A percentile compares a stretch with the other conserved stretches of the same genome.
Evolutionary conservation across 805 yeast species (phyloP).

Genomic region (Helenozyma baotianmanensis): DNA sequence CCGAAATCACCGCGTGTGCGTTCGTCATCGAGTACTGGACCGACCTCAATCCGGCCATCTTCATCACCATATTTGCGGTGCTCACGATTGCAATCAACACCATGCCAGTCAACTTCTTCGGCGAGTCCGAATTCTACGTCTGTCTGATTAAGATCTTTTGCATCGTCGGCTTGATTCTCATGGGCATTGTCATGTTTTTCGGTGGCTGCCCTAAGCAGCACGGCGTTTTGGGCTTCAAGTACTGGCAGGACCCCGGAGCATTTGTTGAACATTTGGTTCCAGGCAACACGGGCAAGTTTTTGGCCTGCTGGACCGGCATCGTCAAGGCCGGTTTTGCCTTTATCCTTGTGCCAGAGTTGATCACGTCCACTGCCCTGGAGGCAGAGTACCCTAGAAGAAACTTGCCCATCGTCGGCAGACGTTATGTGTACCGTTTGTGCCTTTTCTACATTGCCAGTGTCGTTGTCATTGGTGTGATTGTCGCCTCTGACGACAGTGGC

Average conservation of each 20-base stretch:
- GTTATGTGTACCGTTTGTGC: constrained; percentile 1
- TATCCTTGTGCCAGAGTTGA: constrained; percentile 4
- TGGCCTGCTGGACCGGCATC: constrained; percentile 4
- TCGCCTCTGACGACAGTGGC: constrained; percentile 1
- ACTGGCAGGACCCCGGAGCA: constrained; percentile 29
- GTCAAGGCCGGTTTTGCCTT: constrained; percentile 4
- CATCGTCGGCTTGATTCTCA: constrained; percentile 27
- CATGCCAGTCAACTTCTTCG: constrained; percentile 28
- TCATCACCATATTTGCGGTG: constrained; percentile 49
- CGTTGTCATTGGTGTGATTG: constrained; percentile 13
- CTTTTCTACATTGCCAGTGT: constrained; percentile 16
- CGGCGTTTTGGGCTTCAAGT: constrained; percentile 44
- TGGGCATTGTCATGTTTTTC: constrained; percentile 33
- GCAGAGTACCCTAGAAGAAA: constrained; percentile 52
- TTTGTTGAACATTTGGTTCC: constrained; percentile 8
- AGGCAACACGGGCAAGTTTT: constrained; percentile 3
- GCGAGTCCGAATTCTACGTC: constrained; percentile 36
- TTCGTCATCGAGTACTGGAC: constrained; percentile 34
- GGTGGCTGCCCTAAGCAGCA: constrained; percentile 34
- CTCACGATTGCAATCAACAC: constrained; percentile 24
- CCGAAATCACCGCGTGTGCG: constrained; percentile 41
- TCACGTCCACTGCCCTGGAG: constrained; percentile 49
- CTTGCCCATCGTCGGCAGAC: constrained; percentile 45
- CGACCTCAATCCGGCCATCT: constrained; percentile 42
- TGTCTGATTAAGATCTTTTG: constrained; percentile 29